Base-by-base conservation (phyloP, 2,329 filamentous ascomycete genomes). In the Phoma sp. region DNA sequence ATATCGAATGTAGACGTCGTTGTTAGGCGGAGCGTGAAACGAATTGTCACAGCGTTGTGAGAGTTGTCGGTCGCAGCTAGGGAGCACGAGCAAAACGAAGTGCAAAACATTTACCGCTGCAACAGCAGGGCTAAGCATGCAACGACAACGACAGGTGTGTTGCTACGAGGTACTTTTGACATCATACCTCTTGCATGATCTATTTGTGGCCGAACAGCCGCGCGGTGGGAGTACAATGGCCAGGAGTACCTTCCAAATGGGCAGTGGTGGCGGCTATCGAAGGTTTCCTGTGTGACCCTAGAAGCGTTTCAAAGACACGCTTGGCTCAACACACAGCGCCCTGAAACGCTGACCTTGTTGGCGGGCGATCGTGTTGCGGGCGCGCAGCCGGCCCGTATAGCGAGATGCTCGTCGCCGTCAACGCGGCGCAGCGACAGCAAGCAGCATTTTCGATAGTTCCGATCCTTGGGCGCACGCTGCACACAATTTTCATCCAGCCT, bases 301-400 rank as follows among this genome's bases (percentile, higher is more conserved):
- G 47, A 47, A 51, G 47, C 42, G 70, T 72, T 72, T 73, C 70
- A 71, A 63, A 56, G 39, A 42, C 47, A 34, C 42, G 46, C 56
- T 60, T 64, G 58, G 40, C 61, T 57, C 56, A 42, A 43, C 54
- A 60, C 39, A 54, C 52, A 45, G 56, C 33, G 28, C 36, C 33
- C 62, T 73, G 70, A 73, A 73, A 73, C 70, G 59, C 60, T 64
- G 48, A 53, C 28, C n/a, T 17, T n/a, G 20, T 47, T 47, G 42
- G 30, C 33, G 50, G n/a, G 25, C 38, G 37, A 39, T 47, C 36
- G 26, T 23, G 51, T 39, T 23, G 40, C 40, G 47, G 47, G 30
- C 47, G 45, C 45, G 45, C 51, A 45, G 28, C 45, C 38, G 51
- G 51, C 20, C 39, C 39, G 45, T 34, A 34, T 29, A 33, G 45